These are phyloP conservation scores for Hyparrhenia diplandra DNA, from an alignment of 176 grass and related monocot genomes.

Conservation along the genomic window DNA sequence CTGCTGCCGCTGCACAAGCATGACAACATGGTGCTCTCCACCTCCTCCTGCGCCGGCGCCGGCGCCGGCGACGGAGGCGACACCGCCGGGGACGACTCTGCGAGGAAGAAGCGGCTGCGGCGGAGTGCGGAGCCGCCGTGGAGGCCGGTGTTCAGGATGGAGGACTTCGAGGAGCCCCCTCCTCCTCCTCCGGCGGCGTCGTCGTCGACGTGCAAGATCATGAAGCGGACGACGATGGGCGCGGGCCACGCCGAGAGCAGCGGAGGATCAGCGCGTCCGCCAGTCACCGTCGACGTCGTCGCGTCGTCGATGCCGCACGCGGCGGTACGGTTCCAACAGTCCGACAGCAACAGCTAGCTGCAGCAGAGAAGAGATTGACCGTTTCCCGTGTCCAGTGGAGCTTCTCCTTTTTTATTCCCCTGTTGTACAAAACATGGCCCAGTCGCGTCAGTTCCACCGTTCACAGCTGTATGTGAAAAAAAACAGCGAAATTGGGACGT, in stretches of 20 bases:
- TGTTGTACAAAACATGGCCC: too few species aligned
- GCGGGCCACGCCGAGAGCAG: background rate
- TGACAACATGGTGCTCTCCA: background rate
- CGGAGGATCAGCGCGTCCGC: too few species aligned
- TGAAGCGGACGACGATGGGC: background rate
- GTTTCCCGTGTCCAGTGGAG: too few species aligned
- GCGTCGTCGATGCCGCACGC: background rate
- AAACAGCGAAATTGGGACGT: too few species aligned
- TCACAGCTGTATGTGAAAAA: too few species aligned
- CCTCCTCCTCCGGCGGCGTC: background rate
- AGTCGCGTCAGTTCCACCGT: too few species aligned
- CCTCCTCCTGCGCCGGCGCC: background rate
- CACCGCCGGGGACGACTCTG: background rate
- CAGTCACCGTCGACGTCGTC: background rate
- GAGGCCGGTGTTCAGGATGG: constrained; percentile 33
- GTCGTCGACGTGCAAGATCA: background rate
- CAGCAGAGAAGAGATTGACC: too few species aligned
- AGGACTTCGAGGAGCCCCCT: constrained; percentile 26
- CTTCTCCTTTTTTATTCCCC: too few species aligned
- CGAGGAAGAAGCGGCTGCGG: background rate
- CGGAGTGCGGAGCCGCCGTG: constrained; percentile 3
- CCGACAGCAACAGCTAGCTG: background rate
- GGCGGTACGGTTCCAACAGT: background rate
- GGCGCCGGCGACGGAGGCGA: background rate
- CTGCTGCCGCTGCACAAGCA: background rate